Base-by-base conservation (phyloP, 2,329 filamentous ascomycete genomes). In the Penicillium sp. region DNA sequence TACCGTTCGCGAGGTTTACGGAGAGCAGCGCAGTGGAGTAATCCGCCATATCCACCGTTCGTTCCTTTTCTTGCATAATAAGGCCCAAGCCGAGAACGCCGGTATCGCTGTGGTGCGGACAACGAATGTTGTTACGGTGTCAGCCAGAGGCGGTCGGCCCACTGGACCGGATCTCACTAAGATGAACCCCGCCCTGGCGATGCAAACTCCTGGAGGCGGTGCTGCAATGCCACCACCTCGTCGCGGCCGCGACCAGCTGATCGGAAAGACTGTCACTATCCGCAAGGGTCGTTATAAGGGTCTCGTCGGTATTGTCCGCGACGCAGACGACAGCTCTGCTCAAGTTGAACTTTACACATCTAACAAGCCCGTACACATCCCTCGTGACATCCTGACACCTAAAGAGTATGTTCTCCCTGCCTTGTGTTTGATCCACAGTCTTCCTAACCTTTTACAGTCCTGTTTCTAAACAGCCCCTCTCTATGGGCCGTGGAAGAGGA, bases 281-380 rank as follows among this genome's bases (percentile, higher is more conserved):
- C 86, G 88, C 57, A 91, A 89, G 71, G 94, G 94, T 29, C 87
- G 89, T 23, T 92, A 93, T 80, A 99, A 99, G 77, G 93, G 93
- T 56, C 82, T 97, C 43, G 81, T 97, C 42, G 94, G 94, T 67
- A 96, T 97, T 64, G 93, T 99, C 67, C 97, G 96, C 73, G 93
- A 97, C 71, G 89, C 93, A 0, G 96, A 91, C 7, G 93, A 96
- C 67, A 85, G 85, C 4, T 86, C 89, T 68, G 93, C 91, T 31
- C 89, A 93, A 62, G 89, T 99, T 42, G 94, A 99, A 77, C 80
- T 99, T 39, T 93, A 97, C 72, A 93, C 93, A 6, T 96, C 96
- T 79, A 91, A 88, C 77, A 97, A 97, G 81, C 89, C 90, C 17
- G 86, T 97, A 61, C 92, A 89, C 8, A 86, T 97, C 36, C 84